phyloP scores from a whole-genome alignment of 768 basidiomycete species.

The Agaricus bisporus region DNA sequence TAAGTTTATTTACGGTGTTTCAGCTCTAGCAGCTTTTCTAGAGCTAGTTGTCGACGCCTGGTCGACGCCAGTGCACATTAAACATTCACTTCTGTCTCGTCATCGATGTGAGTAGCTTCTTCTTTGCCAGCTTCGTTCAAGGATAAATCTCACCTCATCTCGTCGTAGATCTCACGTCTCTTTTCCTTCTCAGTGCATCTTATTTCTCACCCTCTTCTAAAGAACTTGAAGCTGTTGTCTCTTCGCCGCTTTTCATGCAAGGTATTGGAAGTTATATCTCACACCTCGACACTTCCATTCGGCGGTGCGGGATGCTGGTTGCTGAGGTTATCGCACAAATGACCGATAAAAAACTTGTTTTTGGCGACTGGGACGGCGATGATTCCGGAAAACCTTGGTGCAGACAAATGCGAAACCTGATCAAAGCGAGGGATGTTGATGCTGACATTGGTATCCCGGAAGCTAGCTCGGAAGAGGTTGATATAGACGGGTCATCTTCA shows the following conservation, averaged over 20 bases:
- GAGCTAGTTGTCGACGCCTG: constrained; percentile 54
- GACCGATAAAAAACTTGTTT: constrained; percentile 62
- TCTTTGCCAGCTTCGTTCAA: background rate
- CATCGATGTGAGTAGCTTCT: constrained; percentile 60
- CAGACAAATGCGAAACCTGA: constrained; percentile 48
- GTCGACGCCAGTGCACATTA: constrained; percentile 74
- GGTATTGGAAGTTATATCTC: constrained; percentile 71
- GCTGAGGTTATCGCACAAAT: constrained; percentile 73
- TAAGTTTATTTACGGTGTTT: background rate
- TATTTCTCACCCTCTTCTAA: constrained; percentile 51
- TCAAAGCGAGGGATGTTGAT: constrained; percentile 47
- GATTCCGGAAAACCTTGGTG: constrained; percentile 63
- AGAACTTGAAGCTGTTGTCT: constrained; percentile 37
- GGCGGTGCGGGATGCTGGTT: constrained; percentile 88
- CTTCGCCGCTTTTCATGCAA: constrained; percentile 57
- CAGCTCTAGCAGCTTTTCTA: constrained; percentile 45
- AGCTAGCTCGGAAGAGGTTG: constrained; percentile 1
- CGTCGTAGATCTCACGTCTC: constrained; percentile 58
- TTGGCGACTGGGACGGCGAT: constrained; percentile 80
- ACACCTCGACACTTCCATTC: constrained; percentile 69
- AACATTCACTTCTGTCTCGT: constrained; percentile 65
- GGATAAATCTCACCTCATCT: background rate
- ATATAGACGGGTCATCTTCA: background rate
- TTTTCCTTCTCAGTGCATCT: constrained; percentile 61
- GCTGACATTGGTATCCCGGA: constrained; percentile 20